phyloP scores from a whole-genome alignment of 345 rosid species.

The Angophora floribunda region DNA sequence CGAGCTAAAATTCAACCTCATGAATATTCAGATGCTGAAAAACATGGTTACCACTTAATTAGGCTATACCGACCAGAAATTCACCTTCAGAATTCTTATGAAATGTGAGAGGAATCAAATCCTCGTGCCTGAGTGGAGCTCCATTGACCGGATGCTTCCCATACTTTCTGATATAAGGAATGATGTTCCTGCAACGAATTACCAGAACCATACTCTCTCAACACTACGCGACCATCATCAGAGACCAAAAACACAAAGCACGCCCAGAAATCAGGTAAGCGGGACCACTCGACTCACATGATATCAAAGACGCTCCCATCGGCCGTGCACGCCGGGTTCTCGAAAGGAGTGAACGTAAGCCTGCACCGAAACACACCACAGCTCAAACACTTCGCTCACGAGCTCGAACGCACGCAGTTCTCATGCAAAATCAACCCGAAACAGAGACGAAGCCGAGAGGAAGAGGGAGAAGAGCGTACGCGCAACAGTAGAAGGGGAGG shows the following conservation, averaged over 20 bases:
- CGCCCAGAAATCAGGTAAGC: not conserved
- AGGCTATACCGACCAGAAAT: not conserved
- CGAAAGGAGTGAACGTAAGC: constrained; percentile 83
- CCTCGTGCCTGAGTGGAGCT: constrained; percentile 56
- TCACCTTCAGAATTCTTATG: constrained; percentile 86
- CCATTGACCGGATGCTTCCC: constrained; percentile 91
- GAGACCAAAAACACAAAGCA: not conserved
- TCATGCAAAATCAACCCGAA: not conserved
- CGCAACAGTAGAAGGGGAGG: constrained; percentile 97
- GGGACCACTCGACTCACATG: constrained; percentile 33
- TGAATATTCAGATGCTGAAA: not conserved
- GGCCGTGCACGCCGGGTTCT: constrained; percentile 58
- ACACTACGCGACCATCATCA: not conserved
- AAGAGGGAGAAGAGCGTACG: constrained; percentile 31
- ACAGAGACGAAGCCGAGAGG: not conserved
- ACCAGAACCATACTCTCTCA: not conserved
- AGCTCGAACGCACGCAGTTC: not conserved
- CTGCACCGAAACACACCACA: constrained; percentile 27
- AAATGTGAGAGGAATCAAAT: constrained; percentile 66
- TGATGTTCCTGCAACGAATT: constrained; percentile 45
- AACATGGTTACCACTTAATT: not conserved
- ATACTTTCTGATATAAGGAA: constrained; percentile 74
- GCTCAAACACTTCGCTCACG: not conserved
- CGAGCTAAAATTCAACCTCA: not conserved
- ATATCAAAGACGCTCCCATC: constrained; percentile 91